Conservation (phyloP, 805 yeast species). For the Lachancea waltii region DNA sequence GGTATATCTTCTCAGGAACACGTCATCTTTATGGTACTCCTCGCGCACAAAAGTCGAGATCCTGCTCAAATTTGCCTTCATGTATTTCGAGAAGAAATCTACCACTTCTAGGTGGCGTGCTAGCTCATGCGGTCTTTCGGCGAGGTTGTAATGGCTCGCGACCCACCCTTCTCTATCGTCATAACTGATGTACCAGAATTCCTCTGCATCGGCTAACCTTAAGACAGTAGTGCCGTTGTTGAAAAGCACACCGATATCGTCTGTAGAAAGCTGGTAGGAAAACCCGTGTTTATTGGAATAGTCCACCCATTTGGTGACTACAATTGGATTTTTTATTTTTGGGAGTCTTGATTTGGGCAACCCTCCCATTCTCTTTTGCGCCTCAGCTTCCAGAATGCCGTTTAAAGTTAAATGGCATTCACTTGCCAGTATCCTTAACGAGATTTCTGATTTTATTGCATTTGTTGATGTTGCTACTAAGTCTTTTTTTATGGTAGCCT, state of each 20-base stretch:
- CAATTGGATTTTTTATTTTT: slow-evolving; percentile 46
- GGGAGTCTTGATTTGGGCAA: slow-evolving; percentile 29
- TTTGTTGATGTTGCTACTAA: slow-evolving; percentile 33
- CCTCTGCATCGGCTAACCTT: slow-evolving; percentile 56
- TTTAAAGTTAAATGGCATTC: slow-evolving; percentile 42
- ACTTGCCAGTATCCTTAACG: slow-evolving; percentile 36
- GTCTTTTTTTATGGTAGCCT: slow-evolving; percentile 26
- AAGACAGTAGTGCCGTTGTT: slow-evolving; percentile 79
- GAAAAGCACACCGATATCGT: slow-evolving; percentile 84
- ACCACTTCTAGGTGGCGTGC: slow-evolving; percentile 77
- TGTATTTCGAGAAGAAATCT: slow-evolving; percentile 82
- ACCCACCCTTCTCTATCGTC: slow-evolving; percentile 48
- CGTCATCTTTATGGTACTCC: slow-evolving; percentile 52
- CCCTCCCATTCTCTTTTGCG: slow-evolving; percentile 39
- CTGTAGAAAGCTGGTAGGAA: slow-evolving; percentile 85
- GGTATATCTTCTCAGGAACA: slow-evolving; percentile 75
- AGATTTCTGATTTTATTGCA: slow-evolving; percentile 33
- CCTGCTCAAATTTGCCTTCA: slow-evolving; percentile 83
- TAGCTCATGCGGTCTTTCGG: slow-evolving; percentile 41
- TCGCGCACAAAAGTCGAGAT: slow-evolving; percentile 53
- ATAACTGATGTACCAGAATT: slow-evolving; percentile 56
- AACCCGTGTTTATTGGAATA: slow-evolving; percentile 94
- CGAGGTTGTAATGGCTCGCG: slow-evolving; percentile 40
- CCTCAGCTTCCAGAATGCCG: slow-evolving; percentile 40
- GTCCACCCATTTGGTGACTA: slow-evolving; percentile 95